phyloP scores from a whole-genome alignment of 352 stramenopile genomes.

The Phytophthora pini region DNA sequence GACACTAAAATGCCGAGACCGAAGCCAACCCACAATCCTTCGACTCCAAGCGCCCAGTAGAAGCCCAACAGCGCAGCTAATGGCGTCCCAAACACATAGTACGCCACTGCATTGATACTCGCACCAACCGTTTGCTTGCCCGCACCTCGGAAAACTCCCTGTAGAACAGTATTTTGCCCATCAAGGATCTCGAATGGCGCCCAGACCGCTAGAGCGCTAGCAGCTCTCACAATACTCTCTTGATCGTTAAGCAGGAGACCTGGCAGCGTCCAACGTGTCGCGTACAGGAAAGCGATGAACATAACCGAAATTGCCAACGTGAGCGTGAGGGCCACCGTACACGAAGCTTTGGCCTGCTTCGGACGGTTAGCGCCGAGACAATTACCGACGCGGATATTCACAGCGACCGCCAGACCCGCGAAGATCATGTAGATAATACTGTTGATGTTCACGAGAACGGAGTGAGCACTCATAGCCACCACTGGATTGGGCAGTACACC shows the following conservation, averaged over 20 bases:
- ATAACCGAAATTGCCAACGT: conserved; percentile 40
- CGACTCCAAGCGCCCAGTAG: conserved; percentile 40
- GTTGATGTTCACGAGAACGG: conserved; percentile 36
- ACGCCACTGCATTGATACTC: conserved; percentile 64
- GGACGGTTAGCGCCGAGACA: conserved; percentile 71
- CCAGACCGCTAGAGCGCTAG: conserved; percentile 45
- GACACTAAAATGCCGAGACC: conserved; percentile 42
- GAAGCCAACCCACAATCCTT: conserved; percentile 66
- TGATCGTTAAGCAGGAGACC: conserved; percentile 30
- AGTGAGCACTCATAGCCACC: conserved; percentile 71
- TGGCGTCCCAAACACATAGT: conserved; percentile 74
- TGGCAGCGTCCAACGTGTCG: conserved; percentile 31
- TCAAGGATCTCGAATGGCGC: conserved; percentile 54
- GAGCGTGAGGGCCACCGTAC: conserved; percentile 47
- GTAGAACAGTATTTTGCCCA: conserved; percentile 50
- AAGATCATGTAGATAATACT: not conserved
- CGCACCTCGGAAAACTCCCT: conserved; percentile 68
- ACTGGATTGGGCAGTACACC: conserved; percentile 64
- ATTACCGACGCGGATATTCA: conserved; percentile 80
- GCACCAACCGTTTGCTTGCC: conserved; percentile 60
- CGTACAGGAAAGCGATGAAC: conserved; percentile 49
- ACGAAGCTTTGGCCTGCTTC: conserved; percentile 48
- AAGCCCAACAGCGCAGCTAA: conserved; percentile 59
- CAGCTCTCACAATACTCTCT: conserved; percentile 38
- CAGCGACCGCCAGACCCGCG: conserved; percentile 59